These are phyloP conservation scores for Ceratobasidium sp. DNA, from an alignment of 1,284 basidiomycete genomes.

Conservation along the genomic window DNA sequence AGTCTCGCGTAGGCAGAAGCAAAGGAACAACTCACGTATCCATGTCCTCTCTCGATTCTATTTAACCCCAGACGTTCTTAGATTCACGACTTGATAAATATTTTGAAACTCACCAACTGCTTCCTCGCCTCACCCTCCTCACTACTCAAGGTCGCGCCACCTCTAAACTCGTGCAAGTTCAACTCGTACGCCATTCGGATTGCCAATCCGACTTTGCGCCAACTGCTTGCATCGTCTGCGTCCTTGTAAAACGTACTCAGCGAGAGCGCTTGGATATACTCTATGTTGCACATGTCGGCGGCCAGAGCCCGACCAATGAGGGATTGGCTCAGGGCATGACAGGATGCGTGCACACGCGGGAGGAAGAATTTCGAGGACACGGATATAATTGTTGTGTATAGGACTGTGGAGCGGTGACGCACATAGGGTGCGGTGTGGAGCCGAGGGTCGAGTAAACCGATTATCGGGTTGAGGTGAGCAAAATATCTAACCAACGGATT, in stretches of 20 bases:
- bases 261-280: conserved; percentile 50
- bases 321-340: conserved; percentile 48
- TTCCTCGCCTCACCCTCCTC: conserved; percentile 45
- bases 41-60: conserved; percentile 44
- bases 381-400: conserved; percentile 53
- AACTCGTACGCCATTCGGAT: conserved; percentile 51
- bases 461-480: conserved; percentile 43
- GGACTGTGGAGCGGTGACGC: conserved; percentile 47
- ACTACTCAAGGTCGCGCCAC: conserved; percentile 45
- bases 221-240: conserved; percentile 48
- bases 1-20: not conserved
- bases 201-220: conserved; percentile 47
- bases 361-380: conserved; percentile 51
- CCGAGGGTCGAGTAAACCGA: conserved; percentile 48
- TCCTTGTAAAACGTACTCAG: conserved; percentile 53
- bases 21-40: conserved; percentile 42
- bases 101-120: conserved; percentile 38
- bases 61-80: no score
- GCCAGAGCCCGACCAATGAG: conserved; percentile 51
- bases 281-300: conserved; percentile 49
- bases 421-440: conserved; percentile 50
- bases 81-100: not conserved
- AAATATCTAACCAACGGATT: conserved; percentile 26
- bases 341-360: conserved; percentile 47
- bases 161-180: conserved; percentile 45